These are phyloP conservation scores for Huntiella moniliformis DNA, from an alignment of 2,329 filamentous ascomycete genomes.

Conservation along the genomic window DNA sequence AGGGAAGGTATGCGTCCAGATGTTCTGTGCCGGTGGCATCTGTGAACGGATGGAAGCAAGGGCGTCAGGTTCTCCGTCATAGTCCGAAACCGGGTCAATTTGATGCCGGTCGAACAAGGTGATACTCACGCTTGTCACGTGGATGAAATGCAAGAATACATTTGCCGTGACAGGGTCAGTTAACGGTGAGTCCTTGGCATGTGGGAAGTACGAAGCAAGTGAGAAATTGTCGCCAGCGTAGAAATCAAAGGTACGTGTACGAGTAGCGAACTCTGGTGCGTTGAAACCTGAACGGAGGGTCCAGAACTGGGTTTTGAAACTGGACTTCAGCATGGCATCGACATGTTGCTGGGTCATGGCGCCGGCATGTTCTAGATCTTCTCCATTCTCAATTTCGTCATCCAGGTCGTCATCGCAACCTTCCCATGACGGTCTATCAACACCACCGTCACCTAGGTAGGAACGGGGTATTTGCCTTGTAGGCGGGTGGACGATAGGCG, in stretches of 20 bases:
- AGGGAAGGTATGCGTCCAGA: constrained; percentile 61
- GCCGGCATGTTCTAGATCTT: constrained; percentile 10
- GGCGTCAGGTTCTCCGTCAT: constrained; percentile 36
- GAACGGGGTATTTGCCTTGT: too few species aligned
- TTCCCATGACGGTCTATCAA: constrained; percentile 17
- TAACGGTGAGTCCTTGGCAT: constrained; percentile 49
- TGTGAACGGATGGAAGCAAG: constrained; percentile 6
- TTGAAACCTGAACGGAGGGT: constrained; percentile 18
- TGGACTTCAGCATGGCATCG: not conserved
- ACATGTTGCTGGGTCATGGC: constrained; percentile 18
- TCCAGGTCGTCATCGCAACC: constrained; percentile 45
- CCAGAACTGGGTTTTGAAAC: constrained; percentile 1
- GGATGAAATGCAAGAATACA: constrained; percentile 83
- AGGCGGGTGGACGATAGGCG: too few species aligned
- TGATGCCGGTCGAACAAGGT: constrained; percentile 76
- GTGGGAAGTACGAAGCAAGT: constrained; percentile 48
- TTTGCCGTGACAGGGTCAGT: constrained; percentile 62
- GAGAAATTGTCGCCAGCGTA: constrained; percentile 27
- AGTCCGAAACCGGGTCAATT: constrained; percentile 42
- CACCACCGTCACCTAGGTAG: too few species aligned
- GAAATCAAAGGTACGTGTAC: constrained; percentile 30
- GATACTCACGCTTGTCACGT: constrained; percentile 68
- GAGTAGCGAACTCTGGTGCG: constrained; percentile 21
- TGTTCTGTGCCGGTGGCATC: constrained; percentile 43
- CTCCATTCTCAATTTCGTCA: constrained; percentile 37